Evolutionary conservation across 768 basidiomycete genomes (phyloP).

Genomic region (Galerina marginata): DNA sequence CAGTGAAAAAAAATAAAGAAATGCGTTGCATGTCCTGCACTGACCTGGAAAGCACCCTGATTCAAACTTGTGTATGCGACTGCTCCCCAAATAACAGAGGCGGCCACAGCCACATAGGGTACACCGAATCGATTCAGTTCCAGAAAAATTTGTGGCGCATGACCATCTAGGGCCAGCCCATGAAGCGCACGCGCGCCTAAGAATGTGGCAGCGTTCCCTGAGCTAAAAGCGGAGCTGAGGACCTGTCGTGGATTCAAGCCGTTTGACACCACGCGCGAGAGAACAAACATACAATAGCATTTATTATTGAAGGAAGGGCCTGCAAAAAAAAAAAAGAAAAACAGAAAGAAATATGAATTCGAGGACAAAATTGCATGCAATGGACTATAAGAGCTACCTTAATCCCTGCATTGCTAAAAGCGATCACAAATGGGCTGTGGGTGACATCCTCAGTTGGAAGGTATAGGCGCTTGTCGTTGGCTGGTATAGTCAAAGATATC

Average conservation of each 20-base stretch:
- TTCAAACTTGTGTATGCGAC: slow-evolving; percentile 33
- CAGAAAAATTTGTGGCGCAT: slow-evolving; percentile 38
- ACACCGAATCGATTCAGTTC: slow-evolving; percentile 35
- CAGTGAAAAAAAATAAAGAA: neutral
- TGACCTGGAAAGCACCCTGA: slow-evolving; percentile 32
- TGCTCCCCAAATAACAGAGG: slow-evolving; percentile 30
- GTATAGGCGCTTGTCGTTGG: slow-evolving; percentile 47
- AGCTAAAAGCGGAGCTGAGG: slow-evolving; percentile 64
- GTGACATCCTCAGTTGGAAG: slow-evolving; percentile 43
- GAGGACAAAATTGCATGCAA: neutral
- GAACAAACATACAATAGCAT: slow-evolving; percentile 49
- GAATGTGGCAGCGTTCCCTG: slow-evolving; percentile 61
- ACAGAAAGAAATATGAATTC: neutral
- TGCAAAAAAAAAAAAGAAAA: slow-evolving; percentile 12
- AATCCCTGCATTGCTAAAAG: slow-evolving; percentile 64
- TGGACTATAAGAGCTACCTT: slow-evolving; percentile 38
- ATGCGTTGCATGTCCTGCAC: neutral
- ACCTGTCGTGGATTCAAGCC: slow-evolving; percentile 24
- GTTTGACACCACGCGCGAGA: too few species aligned
- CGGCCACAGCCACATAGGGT: slow-evolving; percentile 33
- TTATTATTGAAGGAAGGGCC: slow-evolving; percentile 46
- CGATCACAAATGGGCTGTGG: slow-evolving; percentile 77
- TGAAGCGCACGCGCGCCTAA: slow-evolving; percentile 43
- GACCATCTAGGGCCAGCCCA: slow-evolving; percentile 44
- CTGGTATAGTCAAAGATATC: slow-evolving; percentile 72